Conservation (phyloP, 768 basidiomycete genomes). For the Boletus sensibilis region DNA sequence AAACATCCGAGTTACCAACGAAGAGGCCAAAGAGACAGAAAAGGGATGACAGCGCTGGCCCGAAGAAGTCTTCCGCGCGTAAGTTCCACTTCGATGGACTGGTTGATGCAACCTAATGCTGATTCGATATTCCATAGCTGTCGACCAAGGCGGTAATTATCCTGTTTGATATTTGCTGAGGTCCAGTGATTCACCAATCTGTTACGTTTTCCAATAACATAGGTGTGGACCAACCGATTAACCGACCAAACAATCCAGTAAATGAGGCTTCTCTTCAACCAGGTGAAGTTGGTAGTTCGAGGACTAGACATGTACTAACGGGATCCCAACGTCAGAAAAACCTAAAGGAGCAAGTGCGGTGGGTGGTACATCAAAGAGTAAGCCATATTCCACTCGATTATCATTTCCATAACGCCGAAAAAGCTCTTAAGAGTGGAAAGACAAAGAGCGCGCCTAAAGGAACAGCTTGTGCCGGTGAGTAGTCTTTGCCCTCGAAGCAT, state of each 20-base stretch:
- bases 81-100: not conserved
- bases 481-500: constrained; percentile 1
- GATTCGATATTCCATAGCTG: constrained; percentile 1
- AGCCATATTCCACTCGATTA: not conserved
- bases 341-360: not conserved
- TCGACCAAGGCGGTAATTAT: constrained; percentile 5
- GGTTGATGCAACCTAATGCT: not conserved
- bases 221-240: constrained; percentile 5
- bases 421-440: constrained; percentile 3
- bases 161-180: not conserved
- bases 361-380: constrained; percentile 6
- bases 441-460: not conserved
- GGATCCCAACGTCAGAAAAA: not conserved
- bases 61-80: constrained; percentile 13
- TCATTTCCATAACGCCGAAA: constrained; percentile 7
- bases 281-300: constrained; percentile 9
- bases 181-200: not conserved
- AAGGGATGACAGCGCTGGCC: not conserved
- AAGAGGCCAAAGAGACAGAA: constrained; percentile 12
- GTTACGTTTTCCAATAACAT: not conserved
- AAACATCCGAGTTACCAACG: not conserved
- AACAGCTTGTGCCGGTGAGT: constrained; percentile 17
- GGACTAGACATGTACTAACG: constrained; percentile 1
- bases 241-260: not conserved
- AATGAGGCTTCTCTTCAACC: not conserved